These are phyloP conservation scores for Calonectria henricotiae DNA, from an alignment of 2,329 filamentous ascomycete genomes.

Conservation along the genomic window DNA sequence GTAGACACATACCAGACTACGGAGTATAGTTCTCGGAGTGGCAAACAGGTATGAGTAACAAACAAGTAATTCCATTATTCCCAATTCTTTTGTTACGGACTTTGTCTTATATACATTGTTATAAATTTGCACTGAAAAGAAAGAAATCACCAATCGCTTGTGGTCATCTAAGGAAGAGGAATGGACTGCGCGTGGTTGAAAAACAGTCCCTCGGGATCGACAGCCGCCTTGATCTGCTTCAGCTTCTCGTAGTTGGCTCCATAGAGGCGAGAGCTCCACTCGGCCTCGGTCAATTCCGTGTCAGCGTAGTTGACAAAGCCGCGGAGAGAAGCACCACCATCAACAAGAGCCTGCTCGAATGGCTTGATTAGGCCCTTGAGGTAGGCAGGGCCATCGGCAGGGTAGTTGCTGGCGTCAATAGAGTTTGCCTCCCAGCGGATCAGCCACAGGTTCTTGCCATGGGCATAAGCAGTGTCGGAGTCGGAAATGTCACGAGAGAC, in stretches of 20 bases:
- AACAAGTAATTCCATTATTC: neutral
- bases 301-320: conserved; percentile 52
- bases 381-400: conserved; percentile 44
- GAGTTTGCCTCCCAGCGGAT: conserved; percentile 47
- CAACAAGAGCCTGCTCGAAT: conserved; percentile 44
- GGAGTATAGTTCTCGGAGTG: neutral
- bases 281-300: conserved; percentile 44
- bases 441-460: conserved; percentile 49
- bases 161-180: conserved; percentile 31
- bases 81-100: no score
- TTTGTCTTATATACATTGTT: neutral
- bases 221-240: conserved; percentile 45
- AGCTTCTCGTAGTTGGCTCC: conserved; percentile 45
- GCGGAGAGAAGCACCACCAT: conserved; percentile 44
- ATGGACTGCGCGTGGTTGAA: conserved; percentile 47
- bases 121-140: neutral
- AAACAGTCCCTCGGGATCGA: conserved; percentile 48
- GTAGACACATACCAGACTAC: no score
- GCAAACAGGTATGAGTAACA: neutral
- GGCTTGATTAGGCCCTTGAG: conserved; percentile 47
- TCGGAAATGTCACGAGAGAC: conserved; percentile 47
- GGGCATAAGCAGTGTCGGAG: conserved; percentile 45
- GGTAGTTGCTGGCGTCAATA: conserved; percentile 36
- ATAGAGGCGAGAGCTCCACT: conserved; percentile 50
- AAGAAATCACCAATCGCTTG: neutral